Base-by-base conservation (phyloP, 306 rosid genomes). In the Pyrus communis region DNA sequence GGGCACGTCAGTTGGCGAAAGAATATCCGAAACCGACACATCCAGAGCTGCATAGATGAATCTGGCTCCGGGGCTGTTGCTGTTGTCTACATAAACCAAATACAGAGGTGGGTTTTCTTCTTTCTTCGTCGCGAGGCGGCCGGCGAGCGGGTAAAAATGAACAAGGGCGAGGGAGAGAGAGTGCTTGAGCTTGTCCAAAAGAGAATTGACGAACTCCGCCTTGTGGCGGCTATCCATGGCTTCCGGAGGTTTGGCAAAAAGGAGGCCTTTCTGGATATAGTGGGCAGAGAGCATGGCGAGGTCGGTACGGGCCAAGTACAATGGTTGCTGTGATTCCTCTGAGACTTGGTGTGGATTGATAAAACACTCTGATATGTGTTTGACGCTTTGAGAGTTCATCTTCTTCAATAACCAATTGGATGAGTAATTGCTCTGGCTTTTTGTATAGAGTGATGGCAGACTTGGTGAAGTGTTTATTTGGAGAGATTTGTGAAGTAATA, bases 221-320 rank as follows among this genome's bases (percentile, higher is more conserved):
- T 60, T 11, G 12, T 63, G 28, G 7, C 68, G 61, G 0, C 61
- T 1, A 8, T 17, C 4, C 4, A 17, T 13, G 9, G 69, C 21
- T 11, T 77, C 18, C 7, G 64, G 77, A 9, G 96, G 91, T 42
- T 90, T 90, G 43, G 82, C 79, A 80, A 86, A 93, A 60, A 90
- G 86, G 3, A 93, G 87, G 8, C 96, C 96, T 40, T 87, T 87
- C 46, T 89, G 96, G 57, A 91, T 93, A 13, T 91, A 89, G 69
- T 88, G 64, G 2, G 0, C 23, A 11, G 92, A 83, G 54, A 91
- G 72, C 89, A 88, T 64, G 45, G 42, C 15, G 5, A 88, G 65
- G 54, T 91, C 96, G 69, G 79, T 75, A 2, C 88, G 90, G 7
- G 80, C 3, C 54, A 93, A 67, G 84, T 89, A 25, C 19, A 76